Percentiles rank a stretch among this genome's conserved stretches.
Evolutionary conservation across 768 basidiomycete species (phyloP).

Genomic region (Polyporus arcularius): DNA sequence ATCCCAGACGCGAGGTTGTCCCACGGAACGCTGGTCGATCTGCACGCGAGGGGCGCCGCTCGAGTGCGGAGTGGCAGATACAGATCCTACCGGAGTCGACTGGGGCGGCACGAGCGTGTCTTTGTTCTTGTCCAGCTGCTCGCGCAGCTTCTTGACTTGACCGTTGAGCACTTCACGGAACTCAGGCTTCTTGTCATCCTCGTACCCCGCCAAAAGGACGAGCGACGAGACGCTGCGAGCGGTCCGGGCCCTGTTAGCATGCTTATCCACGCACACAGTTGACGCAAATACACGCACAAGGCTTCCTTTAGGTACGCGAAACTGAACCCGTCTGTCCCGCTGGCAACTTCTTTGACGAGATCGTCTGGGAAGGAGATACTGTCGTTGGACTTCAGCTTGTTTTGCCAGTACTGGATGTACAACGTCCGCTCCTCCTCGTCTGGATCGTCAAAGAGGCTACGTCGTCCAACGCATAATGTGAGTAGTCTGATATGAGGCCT

Average conservation of each 20-base stretch:
- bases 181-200: conserved; percentile 43
- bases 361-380: conserved; percentile 67
- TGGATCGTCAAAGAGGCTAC: conserved; percentile 76
- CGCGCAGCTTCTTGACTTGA: conserved; percentile 63
- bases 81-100: background rate
- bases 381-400: conserved; percentile 65
- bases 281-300: conserved; percentile 57
- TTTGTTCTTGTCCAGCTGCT: conserved; percentile 61
- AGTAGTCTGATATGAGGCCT: background rate
- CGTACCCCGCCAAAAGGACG: conserved; percentile 60
- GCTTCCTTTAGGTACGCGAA: conserved; percentile 91
- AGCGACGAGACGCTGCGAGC: conserved; percentile 65
- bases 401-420: conserved; percentile 81
- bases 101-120: background rate
- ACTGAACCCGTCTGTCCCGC: conserved; percentile 66
- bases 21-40: conserved; percentile 16
- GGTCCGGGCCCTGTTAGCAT: background rate
- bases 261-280: background rate
- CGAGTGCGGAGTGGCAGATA: background rate
- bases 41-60: background rate
- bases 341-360: conserved; percentile 60
- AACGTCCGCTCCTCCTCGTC: conserved; percentile 59
- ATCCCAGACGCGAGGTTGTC: conserved; percentile 25
- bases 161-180: conserved; percentile 55
- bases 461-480: background rate